Conservation (phyloP, 1,139 yeast species). For the Zygosaccharomyces pseudobailii region DNA sequence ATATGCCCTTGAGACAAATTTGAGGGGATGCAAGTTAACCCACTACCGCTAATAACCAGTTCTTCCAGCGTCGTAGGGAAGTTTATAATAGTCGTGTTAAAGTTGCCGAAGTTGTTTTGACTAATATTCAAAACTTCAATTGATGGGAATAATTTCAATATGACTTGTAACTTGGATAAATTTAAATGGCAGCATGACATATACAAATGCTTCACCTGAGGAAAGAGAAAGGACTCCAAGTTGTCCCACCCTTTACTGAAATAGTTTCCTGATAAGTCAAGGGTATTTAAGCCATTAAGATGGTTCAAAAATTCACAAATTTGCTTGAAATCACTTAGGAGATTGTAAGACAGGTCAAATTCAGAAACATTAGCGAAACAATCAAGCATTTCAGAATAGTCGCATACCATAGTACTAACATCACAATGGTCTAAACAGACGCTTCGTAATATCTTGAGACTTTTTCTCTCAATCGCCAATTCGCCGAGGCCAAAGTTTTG, state of each 20-base stretch:
- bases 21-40: conserved; percentile 3
- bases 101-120: conserved; percentile 40
- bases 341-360: conserved; percentile 61
- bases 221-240: not conserved
- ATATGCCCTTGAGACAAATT: not conserved
- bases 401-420: conserved; percentile 22
- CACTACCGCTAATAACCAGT: conserved; percentile 9
- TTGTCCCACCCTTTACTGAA: conserved; percentile 30
- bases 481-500: conserved; percentile 65
- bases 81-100: not conserved
- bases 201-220: conserved; percentile 30
- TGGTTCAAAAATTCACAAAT: conserved; percentile 39
- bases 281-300: conserved; percentile 38
- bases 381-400: conserved; percentile 1
- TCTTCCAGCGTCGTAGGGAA: conserved; percentile 34
- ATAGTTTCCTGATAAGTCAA: conserved; percentile 63
- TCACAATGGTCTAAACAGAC: conserved; percentile 47
- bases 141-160: conserved; percentile 42
- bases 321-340: conserved; percentile 42
- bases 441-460: conserved; percentile 43
- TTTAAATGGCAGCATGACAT: conserved; percentile 38
- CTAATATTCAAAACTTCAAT: conserved; percentile 45
- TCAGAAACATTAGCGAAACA: conserved; percentile 30
- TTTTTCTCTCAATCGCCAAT: conserved; percentile 44
- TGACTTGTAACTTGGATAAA: conserved; percentile 26